Evolutionary conservation across 2,329 filamentous ascomycete genomes (phyloP), one percentile per base, ranked within the genome.

Genomic region (Neonectria magnoliae): DNA sequence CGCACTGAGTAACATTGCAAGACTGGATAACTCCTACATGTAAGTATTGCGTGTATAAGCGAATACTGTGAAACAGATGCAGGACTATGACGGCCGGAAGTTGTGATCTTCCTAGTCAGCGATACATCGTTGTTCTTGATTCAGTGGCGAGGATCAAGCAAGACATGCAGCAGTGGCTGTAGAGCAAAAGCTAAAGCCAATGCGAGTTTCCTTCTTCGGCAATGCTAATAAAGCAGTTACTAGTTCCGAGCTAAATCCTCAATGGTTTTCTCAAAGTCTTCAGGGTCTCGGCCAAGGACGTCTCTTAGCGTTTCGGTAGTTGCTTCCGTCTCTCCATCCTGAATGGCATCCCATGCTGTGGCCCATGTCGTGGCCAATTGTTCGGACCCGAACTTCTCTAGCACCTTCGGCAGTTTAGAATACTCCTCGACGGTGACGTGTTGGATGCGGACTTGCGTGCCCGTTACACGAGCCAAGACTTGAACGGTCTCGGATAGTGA

Each of bases 271-370:
- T 68, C 68, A 29, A 67, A 71, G 1, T 38, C 11, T n/a, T 71
- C 68, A 0, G 65, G 66, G 1, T 68, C 68, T 0, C 68, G 47
- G 18, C 63, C 68, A 2, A 71, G 0, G 5, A 70, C 10, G 2
- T 71, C 38, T 0, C 25, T 20, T 31, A 65, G 16, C 0, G 54
- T 69, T 2, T 25, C 11, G 1, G 53, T 67, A 2, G 68, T 55
- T 0, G 38, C 41, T 9, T 51, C 68, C 1, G 68, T 60, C n/a
- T 70, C 68, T 1, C 68, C 66, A 3, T 52, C 66, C 13, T 29
- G 48, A 1, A 70, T 70, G 3, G 60, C 68, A 2, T 67, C 60
- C 68, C 68, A 70, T 2, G 68, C 68, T 5, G 68, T 70, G 14
- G 68, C 68, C 68, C 68, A 70, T 0, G 66, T 65, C 1, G 16